Evolutionary conservation across 2,329 filamentous ascomycete genomes (phyloP).

Genomic region (Didymellaceae sp.): DNA sequence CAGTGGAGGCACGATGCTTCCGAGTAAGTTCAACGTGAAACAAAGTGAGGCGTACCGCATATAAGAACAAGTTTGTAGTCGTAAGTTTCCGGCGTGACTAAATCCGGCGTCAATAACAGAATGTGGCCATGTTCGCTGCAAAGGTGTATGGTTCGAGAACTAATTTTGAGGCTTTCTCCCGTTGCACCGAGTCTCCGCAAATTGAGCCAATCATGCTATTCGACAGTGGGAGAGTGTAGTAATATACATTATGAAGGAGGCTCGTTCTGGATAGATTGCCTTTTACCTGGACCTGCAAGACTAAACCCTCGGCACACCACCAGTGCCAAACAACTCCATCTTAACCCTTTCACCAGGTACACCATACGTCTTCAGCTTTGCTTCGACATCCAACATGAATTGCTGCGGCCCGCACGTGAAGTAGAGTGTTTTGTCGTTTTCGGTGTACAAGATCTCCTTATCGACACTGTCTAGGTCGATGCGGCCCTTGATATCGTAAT

Average conservation of each 20-base stretch:
- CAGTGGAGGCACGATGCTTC: not conserved
- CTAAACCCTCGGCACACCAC: slow-evolving; percentile 43
- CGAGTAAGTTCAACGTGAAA: too few relatives aligned
- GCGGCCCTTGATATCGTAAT: slow-evolving; percentile 67
- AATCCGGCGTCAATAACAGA: too few relatives aligned
- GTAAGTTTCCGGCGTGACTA: too few relatives aligned
- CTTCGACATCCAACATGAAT: slow-evolving; percentile 71
- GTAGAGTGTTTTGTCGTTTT: slow-evolving; percentile 65
- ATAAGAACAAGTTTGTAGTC: too few relatives aligned
- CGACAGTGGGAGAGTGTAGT: not conserved
- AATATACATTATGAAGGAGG: not conserved
- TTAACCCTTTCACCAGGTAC: slow-evolving; percentile 66
- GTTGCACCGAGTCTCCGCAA: too few relatives aligned
- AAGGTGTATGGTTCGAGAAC: too few relatives aligned
- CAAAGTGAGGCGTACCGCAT: too few relatives aligned
- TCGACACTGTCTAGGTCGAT: slow-evolving; percentile 65
- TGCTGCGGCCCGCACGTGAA: slow-evolving; percentile 73
- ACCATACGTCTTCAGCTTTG: slow-evolving; percentile 61
- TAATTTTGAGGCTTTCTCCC: too few relatives aligned
- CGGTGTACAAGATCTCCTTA: slow-evolving; percentile 62
- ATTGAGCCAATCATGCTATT: too few relatives aligned
- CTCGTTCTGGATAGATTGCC: slow-evolving; percentile 3
- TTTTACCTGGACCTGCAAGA: not conserved
- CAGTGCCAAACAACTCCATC: slow-evolving; percentile 67
- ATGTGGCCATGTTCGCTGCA: too few relatives aligned